Percentiles rank a stretch among this genome's conserved stretches.
These are phyloP conservation scores for Amanita rimosa DNA, from an alignment of 768 basidiomycete species.

Conservation along the genomic window DNA sequence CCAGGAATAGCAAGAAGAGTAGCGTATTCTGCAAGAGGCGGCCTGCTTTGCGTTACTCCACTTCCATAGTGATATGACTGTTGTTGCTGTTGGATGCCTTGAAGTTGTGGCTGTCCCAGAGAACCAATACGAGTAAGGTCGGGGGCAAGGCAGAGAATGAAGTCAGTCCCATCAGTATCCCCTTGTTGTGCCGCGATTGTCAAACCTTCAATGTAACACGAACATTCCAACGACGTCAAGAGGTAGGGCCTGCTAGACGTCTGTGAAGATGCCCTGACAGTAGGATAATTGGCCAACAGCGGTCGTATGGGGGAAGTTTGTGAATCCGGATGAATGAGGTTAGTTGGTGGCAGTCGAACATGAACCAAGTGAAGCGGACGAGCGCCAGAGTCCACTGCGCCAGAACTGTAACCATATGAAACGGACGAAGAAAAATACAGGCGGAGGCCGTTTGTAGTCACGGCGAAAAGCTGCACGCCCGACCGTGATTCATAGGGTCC, in stretches of 20 bases:
- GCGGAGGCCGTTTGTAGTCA: conserved; percentile 75
- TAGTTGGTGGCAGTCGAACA: conserved; percentile 68
- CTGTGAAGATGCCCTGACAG: conserved; percentile 10
- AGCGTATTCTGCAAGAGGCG: conserved; percentile 69
- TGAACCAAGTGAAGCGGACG: conserved; percentile 59
- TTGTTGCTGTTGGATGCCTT: conserved; percentile 27
- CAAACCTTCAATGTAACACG: conserved; percentile 58
- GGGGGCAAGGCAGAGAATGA: conserved; percentile 62
- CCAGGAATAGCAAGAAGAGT: conserved; percentile 72
- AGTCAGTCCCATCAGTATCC: conserved; percentile 64
- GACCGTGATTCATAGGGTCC: conserved; percentile 54
- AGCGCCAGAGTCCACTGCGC: conserved; percentile 13
- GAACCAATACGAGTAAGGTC: conserved; percentile 65
- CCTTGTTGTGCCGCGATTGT: conserved; percentile 63
- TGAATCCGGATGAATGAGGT: conserved; percentile 70
- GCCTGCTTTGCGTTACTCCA: conserved; percentile 27
- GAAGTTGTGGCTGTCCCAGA: conserved; percentile 43
- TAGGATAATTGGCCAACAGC: conserved; percentile 34
- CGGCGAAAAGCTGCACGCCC: conserved; percentile 66
- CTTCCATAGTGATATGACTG: conserved; percentile 25
- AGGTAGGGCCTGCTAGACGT: conserved; percentile 38
- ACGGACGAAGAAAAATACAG: conserved; percentile 66
- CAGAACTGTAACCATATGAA: conserved; percentile 32
- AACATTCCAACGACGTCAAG: conserved; percentile 44
- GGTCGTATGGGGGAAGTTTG: conserved; percentile 41